These are phyloP conservation scores for Pichia sp. DNA, from an alignment of 1,139 yeast genomes.

Conservation along the genomic window DNA sequence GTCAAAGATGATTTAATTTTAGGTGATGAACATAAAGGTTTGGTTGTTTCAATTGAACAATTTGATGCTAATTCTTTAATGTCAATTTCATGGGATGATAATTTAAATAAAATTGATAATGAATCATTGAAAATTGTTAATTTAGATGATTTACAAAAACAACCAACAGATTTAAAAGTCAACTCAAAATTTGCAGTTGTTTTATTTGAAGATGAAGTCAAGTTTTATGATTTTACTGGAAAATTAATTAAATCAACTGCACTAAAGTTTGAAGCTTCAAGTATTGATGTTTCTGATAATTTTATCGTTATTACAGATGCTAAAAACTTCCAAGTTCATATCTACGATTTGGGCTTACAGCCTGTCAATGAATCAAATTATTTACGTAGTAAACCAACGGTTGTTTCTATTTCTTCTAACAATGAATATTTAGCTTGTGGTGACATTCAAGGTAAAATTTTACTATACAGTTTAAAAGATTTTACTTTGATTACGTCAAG, in stretches of 20 bases:
- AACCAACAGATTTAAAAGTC: constrained; percentile 50
- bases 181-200: constrained; percentile 34
- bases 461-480: constrained; percentile 53
- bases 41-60: constrained; percentile 41
- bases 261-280: constrained; percentile 38
- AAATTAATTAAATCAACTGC: constrained; percentile 26
- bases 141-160: constrained; percentile 39
- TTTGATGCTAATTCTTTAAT: constrained; percentile 29
- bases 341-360: constrained; percentile 22
- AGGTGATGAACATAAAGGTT: constrained; percentile 47
- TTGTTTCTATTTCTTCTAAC: constrained; percentile 51
- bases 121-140: constrained; percentile 24
- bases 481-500: constrained; percentile 68
- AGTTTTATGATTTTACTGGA: constrained; percentile 30
- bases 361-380: constrained; percentile 35
- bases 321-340: constrained; percentile 25
- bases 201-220: constrained; percentile 43
- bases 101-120: constrained; percentile 43
- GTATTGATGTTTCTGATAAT: constrained; percentile 35
- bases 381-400: constrained; percentile 36
- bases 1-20: constrained; percentile 33
- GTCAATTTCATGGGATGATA: constrained; percentile 86
- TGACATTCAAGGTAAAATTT: constrained; percentile 78
- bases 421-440: constrained; percentile 74
- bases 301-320: constrained; percentile 48